A percentile compares a stretch with the other conserved stretches of the same genome.
Evolutionary conservation across 495 filamentous ascomycete genomes (phyloP).

Genomic region (Neurospora sp.): DNA sequence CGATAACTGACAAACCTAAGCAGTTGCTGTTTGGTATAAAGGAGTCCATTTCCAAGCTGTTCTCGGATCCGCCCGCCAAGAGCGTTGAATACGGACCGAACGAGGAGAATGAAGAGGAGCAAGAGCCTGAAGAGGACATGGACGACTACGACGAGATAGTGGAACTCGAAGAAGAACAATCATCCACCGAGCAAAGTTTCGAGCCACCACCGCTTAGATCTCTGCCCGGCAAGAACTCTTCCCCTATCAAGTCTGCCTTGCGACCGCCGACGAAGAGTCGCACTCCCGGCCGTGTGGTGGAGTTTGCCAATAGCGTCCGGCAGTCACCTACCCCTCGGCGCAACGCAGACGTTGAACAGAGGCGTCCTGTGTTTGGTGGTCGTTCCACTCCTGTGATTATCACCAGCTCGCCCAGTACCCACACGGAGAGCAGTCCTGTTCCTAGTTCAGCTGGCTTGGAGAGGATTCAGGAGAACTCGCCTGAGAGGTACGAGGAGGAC

Average conservation of each 20-base stretch:
- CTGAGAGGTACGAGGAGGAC: conserved; percentile 10
- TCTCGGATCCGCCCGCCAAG: conserved; percentile 2
- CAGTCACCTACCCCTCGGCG: background rate
- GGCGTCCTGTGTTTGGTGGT: background rate
- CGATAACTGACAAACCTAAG: background rate
- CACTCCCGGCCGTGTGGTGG: conserved; percentile 37
- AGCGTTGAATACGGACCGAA: background rate
- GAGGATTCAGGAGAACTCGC: background rate
- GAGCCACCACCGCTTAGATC: conserved; percentile 5
- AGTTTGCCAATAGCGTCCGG: conserved; percentile 29
- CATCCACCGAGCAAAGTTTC: conserved; percentile 4
- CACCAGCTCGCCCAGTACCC: background rate
- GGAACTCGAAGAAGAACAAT: conserved; percentile 9
- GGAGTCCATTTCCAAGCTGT: conserved; percentile 7
- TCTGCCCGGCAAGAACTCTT: conserved; percentile 26
- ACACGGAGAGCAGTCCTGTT: background rate
- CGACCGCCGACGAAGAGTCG: conserved; percentile 33
- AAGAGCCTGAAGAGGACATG: background rate
- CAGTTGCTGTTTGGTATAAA: conserved; percentile 12
- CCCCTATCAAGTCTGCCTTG: conserved; percentile 41
- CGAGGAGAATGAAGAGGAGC: conserved; percentile 2
- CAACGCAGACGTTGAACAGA: background rate
- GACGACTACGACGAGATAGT: background rate
- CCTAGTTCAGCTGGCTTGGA: background rate
- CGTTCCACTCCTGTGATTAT: background rate